Conservation (phyloP, 2,329 filamentous ascomycete genomes). For the Sporothrix phasma region DNA sequence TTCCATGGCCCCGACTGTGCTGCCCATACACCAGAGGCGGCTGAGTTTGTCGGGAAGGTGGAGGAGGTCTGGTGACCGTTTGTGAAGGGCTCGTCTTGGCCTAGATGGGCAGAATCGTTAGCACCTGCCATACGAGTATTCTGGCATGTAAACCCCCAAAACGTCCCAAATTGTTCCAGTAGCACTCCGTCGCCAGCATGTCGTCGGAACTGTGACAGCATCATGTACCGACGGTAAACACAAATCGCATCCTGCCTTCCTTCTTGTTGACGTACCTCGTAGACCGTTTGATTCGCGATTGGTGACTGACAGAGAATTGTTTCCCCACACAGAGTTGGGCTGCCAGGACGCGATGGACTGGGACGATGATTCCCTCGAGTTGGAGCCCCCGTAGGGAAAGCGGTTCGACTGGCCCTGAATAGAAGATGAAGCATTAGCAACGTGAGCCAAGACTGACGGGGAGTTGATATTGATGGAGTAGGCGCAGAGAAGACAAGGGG, state of each 20-base stretch:
- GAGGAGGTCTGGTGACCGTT: not conserved
- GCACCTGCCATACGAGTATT: no score
- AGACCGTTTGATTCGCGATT: conserved; percentile 35
- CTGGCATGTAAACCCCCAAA: no score
- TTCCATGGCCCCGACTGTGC: conserved; percentile 49
- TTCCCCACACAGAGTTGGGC: conserved; percentile 42
- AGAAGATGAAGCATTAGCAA: not conserved
- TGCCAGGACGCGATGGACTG: conserved; percentile 36
- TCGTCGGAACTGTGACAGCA: not conserved
- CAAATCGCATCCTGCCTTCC: not conserved
- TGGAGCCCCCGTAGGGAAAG: conserved; percentile 12
- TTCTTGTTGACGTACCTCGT: conserved; percentile 35
- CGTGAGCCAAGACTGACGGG: not conserved
- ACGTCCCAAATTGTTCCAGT: no score
- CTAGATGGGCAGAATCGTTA: not conserved
- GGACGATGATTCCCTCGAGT: conserved; percentile 25
- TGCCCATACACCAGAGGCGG: conserved; percentile 9
- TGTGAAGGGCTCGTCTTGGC: conserved; percentile 28
- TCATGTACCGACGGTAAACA: not conserved
- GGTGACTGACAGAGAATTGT: conserved; percentile 25
- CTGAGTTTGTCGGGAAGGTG: conserved; percentile 1
- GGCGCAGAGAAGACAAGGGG: not conserved
- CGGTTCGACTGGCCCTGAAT: conserved; percentile 7
- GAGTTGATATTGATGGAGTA: not conserved
- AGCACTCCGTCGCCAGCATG: not conserved